phyloP scores from a whole-genome alignment of 768 basidiomycete species.

The Macrocybe gigantea region DNA sequence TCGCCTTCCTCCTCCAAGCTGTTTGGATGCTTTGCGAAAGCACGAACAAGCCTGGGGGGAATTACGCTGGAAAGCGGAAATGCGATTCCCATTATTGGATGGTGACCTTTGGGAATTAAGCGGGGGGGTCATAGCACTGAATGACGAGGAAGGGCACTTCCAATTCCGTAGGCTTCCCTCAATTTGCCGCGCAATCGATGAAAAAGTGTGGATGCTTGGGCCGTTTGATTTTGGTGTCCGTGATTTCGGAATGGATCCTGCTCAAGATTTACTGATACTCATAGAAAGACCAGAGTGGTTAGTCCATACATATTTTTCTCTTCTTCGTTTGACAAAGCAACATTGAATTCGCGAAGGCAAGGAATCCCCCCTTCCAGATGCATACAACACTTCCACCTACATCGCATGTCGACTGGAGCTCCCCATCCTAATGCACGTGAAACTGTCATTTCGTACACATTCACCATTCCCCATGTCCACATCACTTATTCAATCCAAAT shows the following conservation, averaged over 20 bases:
- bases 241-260: constrained; percentile 64
- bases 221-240: constrained; percentile 30
- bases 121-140: constrained; percentile 50
- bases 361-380: not conserved
- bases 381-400: constrained; percentile 35
- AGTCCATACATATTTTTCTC: constrained; percentile 9
- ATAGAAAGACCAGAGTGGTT: constrained; percentile 35
- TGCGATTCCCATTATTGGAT: constrained; percentile 29
- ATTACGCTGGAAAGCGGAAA: constrained; percentile 26
- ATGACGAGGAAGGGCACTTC: constrained; percentile 21
- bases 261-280: constrained; percentile 57
- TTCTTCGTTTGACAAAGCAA: no score
- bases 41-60: constrained; percentile 33
- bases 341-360: no score
- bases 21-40: constrained; percentile 31
- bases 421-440: constrained; percentile 37
- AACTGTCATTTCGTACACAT: constrained; percentile 24
- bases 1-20: constrained; percentile 21
- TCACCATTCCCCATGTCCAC: constrained; percentile 8
- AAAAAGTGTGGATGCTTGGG: constrained; percentile 37
- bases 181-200: constrained; percentile 36
- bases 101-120: constrained; percentile 53
- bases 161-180: constrained; percentile 47
- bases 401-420: constrained; percentile 37
- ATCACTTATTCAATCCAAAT: constrained; percentile 49